These are phyloP conservation scores for Aspergillus sp. DNA, from an alignment of 2,329 filamentous ascomycete genomes.

Conservation along the genomic window DNA sequence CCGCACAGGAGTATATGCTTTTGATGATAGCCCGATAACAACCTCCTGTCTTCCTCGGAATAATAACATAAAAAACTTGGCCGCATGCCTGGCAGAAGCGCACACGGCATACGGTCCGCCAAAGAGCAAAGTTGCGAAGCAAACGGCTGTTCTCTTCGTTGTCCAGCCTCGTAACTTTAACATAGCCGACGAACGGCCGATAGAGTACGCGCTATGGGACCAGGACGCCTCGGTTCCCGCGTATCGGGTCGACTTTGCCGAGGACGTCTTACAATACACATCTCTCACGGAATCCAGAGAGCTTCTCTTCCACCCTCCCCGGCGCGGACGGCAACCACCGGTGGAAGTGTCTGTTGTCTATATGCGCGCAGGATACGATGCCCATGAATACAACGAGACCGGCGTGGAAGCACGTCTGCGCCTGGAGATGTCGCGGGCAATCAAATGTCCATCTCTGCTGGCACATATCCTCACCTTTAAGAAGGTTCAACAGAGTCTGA, in stretches of 20 bases:
- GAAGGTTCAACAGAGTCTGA: conserved; percentile 43
- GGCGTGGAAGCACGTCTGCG: conserved; percentile 30
- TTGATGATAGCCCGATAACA: not conserved
- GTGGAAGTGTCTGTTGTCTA: conserved; percentile 45
- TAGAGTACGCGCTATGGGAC: conserved; percentile 44
- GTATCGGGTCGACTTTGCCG: conserved; percentile 38
- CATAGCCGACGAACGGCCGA: conserved; percentile 44
- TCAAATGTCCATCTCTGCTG: conserved; percentile 46
- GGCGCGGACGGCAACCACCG: conserved; percentile 8
- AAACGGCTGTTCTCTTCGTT: conserved; percentile 40
- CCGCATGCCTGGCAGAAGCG: conserved; percentile 29
- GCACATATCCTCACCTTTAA: conserved; percentile 44
- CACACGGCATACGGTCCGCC: conserved; percentile 31
- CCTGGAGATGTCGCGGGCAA: conserved; percentile 40
- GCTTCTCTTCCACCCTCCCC: conserved; percentile 36
- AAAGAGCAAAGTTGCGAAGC: conserved; percentile 8
- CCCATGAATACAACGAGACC: conserved; percentile 34
- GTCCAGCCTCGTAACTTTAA: conserved; percentile 47
- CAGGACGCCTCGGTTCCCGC: conserved; percentile 28
- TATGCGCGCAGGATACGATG: conserved; percentile 43
- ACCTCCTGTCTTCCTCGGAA: conserved; percentile 28
- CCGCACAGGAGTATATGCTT: conserved; percentile 21
- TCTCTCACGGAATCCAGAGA: conserved; percentile 27
- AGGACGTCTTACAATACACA: conserved; percentile 29
- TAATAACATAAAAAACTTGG: conserved; percentile 30